Percentiles rank a stretch among this genome's conserved stretches.
Evolutionary conservation across 2,329 filamentous ascomycete genomes (phyloP).

Genomic region (Aurifilum marmelostoma): DNA sequence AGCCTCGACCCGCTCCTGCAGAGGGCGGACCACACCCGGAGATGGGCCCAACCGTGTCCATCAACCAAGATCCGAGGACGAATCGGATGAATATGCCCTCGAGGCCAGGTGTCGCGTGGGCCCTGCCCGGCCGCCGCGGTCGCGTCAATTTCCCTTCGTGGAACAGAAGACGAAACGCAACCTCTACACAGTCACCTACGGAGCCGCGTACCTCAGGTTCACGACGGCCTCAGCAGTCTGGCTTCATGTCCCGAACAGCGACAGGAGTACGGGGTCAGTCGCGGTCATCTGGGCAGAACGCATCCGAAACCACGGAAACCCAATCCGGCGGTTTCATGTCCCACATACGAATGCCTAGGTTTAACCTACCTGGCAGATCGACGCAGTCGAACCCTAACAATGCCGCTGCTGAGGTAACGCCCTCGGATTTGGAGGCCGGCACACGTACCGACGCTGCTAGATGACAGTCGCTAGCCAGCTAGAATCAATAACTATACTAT

Average conservation of each 20-base stretch:
- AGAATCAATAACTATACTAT: constrained; percentile 19
- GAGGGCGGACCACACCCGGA: constrained; percentile 44
- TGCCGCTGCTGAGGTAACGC: constrained; percentile 35
- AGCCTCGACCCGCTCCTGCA: constrained; percentile 67
- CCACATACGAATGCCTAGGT: constrained; percentile 25
- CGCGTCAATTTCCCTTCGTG: constrained; percentile 25
- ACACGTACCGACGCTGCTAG: constrained; percentile 24
- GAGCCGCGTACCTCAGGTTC: neutral
- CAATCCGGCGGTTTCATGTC: constrained; percentile 25
- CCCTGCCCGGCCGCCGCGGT: constrained; percentile 38
- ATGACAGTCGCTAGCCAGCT: constrained; percentile 20
- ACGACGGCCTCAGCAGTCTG: constrained; percentile 21
- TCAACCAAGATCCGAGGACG: constrained; percentile 36
- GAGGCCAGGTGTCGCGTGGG: constrained; percentile 46
- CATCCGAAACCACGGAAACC: constrained; percentile 1
- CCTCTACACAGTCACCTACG: constrained; percentile 6
- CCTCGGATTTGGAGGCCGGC: constrained; percentile 43
- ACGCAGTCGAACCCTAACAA: constrained; percentile 35
- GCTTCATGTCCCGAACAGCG: constrained; percentile 33
- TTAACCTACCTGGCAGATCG: constrained; percentile 13
- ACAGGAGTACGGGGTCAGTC: constrained; percentile 14
- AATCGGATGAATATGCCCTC: constrained; percentile 54
- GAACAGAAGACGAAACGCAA: constrained; percentile 14
- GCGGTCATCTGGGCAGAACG: neutral
- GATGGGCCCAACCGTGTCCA: constrained; percentile 36